A percentile compares a stretch with the other conserved stretches of the same genome.
These are phyloP conservation scores for Trametes punicea DNA, from an alignment of 768 basidiomycete species.

Conservation along the genomic window DNA sequence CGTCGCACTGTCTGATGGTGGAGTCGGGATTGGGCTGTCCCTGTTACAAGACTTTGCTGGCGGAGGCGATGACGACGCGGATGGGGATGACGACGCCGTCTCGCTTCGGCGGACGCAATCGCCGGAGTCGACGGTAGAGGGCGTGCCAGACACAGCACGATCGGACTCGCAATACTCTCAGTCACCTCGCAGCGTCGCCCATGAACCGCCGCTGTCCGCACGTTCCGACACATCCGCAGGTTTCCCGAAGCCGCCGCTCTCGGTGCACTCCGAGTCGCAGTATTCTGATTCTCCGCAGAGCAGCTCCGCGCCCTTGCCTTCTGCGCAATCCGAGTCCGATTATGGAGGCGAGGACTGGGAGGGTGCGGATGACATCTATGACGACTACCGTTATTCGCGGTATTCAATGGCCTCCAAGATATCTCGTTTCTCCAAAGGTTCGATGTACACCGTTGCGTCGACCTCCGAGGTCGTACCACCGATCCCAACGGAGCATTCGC, in stretches of 20 bases:
- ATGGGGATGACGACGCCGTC: conserved; percentile 20
- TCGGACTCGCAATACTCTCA: conserved; percentile 19
- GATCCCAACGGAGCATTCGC: conserved; percentile 25
- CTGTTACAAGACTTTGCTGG: conserved; percentile 51
- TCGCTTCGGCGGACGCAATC: conserved; percentile 3
- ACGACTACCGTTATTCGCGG: conserved; percentile 73
- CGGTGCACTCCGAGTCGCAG: conserved; percentile 10
- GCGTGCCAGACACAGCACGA: background rate
- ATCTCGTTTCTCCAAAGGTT: conserved; percentile 37
- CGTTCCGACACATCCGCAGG: background rate
- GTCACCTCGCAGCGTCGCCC: conserved; percentile 1
- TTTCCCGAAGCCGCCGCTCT: background rate
- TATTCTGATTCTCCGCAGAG: conserved; percentile 15
- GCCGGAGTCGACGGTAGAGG: conserved; percentile 11
- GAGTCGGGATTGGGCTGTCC: conserved; percentile 66
- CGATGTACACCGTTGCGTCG: conserved; percentile 27
- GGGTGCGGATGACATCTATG: conserved; percentile 70
- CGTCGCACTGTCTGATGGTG: conserved; percentile 50
- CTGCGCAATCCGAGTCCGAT: conserved; percentile 25
- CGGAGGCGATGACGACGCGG: conserved; percentile 32
- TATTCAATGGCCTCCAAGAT: conserved; percentile 47
- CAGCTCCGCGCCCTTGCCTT: conserved; percentile 10
- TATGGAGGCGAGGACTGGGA: conserved; percentile 54
- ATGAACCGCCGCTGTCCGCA: background rate
- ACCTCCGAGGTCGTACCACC: conserved; percentile 27